Base-by-base conservation (phyloP, 345 rosid genomes). In the Brassica rapa region DNA sequence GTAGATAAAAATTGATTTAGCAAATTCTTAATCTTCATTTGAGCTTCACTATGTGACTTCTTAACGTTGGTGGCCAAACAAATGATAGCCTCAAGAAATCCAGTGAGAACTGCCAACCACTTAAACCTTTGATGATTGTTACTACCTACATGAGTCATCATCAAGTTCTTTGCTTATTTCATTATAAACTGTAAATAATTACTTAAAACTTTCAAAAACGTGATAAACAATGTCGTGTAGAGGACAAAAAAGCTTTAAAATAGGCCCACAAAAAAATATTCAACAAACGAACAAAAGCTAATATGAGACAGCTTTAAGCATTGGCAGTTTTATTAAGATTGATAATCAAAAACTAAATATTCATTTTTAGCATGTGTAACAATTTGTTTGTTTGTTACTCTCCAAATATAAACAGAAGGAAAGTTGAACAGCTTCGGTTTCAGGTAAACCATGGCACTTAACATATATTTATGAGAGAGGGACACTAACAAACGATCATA, bases 111-210 rank as follows among this genome's bases (percentile, higher is more conserved):
- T 93, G 90, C 94, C 93, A 4, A 89, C 94, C 98, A 91, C 73
- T 89, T 90, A 14, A 89, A 91, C 0, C 90, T 92, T 81, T 91
- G 97, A 80, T 91, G 97, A 69, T 93, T 51, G 57, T 51, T 51
- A 35, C 10, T 35, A 35, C 41, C 41, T 14, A 49, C 56, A 49
- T 49, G 19, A 4, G n/a, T 49, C 56, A 49, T 49, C 7, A 49
- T 5, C 53, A 46, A 12, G 53, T 10, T 46, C 53, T 15, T 5
- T 46, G 15, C 53, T 12, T 46, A 46, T 46, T 46, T 39, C 14
- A 39, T 39, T 4, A 12, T 49, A 6, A 49, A 46, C 55, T 46
- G 16, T 14, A n/a, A 49, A 49, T 46, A 12, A 46, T 46, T 46
- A 12, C 5, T 5, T 12, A 1, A 46, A 46, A 37, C 21, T 3